phyloP scores from a whole-genome alignment of 2,329 filamentous ascomycete species.

The Fusarium algeriense region DNA sequence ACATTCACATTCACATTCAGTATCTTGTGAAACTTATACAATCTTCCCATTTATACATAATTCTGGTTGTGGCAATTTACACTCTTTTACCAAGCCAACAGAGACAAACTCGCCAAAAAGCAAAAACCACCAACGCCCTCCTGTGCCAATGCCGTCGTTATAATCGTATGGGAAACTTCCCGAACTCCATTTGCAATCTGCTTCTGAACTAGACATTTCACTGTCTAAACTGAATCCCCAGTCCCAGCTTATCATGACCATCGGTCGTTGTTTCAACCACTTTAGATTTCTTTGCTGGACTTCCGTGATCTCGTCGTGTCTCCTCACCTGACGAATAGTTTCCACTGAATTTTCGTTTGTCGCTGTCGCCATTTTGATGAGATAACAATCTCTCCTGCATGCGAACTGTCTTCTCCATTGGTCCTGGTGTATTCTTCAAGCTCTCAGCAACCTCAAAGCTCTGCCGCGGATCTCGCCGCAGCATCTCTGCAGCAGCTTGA shows the following conservation, averaged over 20 bases:
- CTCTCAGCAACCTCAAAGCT: conserved; percentile 65
- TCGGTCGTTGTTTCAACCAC: conserved; percentile 56
- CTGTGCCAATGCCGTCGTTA: conserved; percentile 30
- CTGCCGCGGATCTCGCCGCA: conserved; percentile 69
- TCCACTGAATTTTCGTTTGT: conserved; percentile 66
- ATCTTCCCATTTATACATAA: conserved; percentile 6
- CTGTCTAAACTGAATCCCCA: conserved; percentile 65
- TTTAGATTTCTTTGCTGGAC: conserved; percentile 65
- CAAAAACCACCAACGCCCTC: conserved; percentile 22
- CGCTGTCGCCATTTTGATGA: conserved; percentile 57
- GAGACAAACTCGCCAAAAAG: conserved; percentile 1
- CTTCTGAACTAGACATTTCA: conserved; percentile 10
- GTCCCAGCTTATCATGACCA: conserved; percentile 58
- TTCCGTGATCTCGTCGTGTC: conserved; percentile 54
- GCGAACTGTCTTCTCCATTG: conserved; percentile 59
- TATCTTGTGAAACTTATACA: background rate
- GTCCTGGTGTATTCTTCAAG: conserved; percentile 58
- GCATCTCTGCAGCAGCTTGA: conserved; percentile 80
- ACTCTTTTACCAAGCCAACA: background rate
- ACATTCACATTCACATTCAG: background rate
- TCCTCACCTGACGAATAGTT: conserved; percentile 48
- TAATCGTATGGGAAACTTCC: conserved; percentile 8
- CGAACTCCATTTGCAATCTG: conserved; percentile 36
- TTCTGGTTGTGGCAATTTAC: background rate
- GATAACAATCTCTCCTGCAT: conserved; percentile 66